Conservation (phyloP, 495 filamentous ascomycete species). For the Aspergillus egyptiacus region DNA sequence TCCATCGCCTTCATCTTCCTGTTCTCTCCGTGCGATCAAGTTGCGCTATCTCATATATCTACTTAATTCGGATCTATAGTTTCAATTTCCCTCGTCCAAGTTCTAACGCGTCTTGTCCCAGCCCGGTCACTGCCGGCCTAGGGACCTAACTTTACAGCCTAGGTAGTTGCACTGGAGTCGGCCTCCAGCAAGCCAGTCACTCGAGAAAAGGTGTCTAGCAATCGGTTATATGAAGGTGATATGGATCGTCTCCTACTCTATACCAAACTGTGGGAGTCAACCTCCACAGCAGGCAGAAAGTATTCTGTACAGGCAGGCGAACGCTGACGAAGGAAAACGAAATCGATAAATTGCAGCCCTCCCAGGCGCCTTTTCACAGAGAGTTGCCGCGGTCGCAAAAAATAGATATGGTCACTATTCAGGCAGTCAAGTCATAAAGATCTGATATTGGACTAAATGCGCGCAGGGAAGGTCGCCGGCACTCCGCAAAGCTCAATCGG, state of each 20-base stretch:
- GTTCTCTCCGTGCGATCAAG: slow-evolving; percentile 4
- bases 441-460: slow-evolving; percentile 42
- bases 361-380: slow-evolving; percentile 17
- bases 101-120: not conserved
- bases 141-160: not conserved
- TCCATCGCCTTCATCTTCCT: slow-evolving; percentile 20
- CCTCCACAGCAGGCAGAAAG: slow-evolving; percentile 17
- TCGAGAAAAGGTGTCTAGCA: not conserved
- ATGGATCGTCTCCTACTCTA: slow-evolving; percentile 22
- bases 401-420: slow-evolving; percentile 17
- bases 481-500: slow-evolving; percentile 15
- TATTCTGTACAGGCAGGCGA: slow-evolving; percentile 30
- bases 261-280: slow-evolving; percentile 18
- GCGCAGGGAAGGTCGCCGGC: slow-evolving; percentile 29
- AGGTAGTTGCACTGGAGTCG: too few relatives aligned
- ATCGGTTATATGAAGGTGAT: slow-evolving; percentile 16
- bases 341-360: slow-evolving; percentile 12
- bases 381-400: slow-evolving; percentile 18
- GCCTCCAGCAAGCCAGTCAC: not conserved
- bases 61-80: not conserved
- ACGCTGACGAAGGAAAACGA: slow-evolving; percentile 20
- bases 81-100: too few relatives aligned
- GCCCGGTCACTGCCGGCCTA: not conserved
- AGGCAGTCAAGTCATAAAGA: slow-evolving; percentile 34
- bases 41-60: not conserved